phyloP scores from a whole-genome alignment of 2,329 filamentous ascomycete genomes.

The Sporothrix pseudoabietina region DNA sequence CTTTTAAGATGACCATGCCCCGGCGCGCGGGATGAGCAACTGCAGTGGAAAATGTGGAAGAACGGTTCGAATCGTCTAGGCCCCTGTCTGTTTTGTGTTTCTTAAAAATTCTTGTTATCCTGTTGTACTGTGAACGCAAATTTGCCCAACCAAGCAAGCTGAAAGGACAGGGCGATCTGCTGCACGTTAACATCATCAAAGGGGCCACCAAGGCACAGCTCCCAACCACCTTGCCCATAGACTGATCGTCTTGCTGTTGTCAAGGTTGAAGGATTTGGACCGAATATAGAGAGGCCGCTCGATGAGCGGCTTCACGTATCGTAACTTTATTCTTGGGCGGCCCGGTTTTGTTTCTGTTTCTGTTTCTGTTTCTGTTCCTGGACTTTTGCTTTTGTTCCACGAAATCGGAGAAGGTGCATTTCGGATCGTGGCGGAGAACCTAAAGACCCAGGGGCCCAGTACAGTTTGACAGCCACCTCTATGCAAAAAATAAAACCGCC shows the following conservation, averaged over 20 bases:
- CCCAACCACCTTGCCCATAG: neutral
- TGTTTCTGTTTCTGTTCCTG: slow-evolving; percentile 3
- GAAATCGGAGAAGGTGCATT: neutral
- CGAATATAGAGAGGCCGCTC: neutral
- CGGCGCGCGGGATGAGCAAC: neutral
- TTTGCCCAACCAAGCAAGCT: slow-evolving; percentile 20
- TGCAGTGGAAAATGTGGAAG: neutral
- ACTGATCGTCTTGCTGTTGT: neutral
- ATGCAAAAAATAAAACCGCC: neutral
- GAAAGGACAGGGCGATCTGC: slow-evolving; percentile 10
- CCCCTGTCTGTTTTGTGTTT: neutral
- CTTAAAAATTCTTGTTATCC: neutral
- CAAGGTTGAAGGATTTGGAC: too few species aligned
- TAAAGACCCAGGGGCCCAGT: too few species aligned
- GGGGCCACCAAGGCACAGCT: neutral
- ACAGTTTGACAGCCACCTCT: neutral
- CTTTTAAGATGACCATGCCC: slow-evolving; percentile 8
- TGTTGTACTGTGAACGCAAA: neutral
- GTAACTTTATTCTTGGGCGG: neutral
- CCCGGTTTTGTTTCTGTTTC: neutral
- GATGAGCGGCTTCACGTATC: slow-evolving; percentile 1
- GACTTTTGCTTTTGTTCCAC: neutral
- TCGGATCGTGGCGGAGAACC: slow-evolving; percentile 4
- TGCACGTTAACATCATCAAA: neutral
- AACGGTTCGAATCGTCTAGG: neutral